phyloP scores from a whole-genome alignment of 2,329 filamentous ascomycete genomes.

The Fusarium sp. region DNA sequence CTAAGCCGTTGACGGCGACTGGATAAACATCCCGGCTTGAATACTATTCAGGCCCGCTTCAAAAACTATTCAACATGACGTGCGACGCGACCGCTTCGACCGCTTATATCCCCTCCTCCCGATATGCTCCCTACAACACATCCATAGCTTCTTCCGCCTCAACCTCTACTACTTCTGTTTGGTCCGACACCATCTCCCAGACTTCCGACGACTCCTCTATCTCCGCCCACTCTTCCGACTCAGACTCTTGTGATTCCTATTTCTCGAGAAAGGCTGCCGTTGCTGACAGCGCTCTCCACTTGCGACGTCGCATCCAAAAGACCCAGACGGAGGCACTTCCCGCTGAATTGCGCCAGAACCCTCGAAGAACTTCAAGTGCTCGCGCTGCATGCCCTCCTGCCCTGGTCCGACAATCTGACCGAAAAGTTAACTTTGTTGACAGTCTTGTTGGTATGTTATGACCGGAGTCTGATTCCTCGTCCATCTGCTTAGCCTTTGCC shows the following conservation, averaged over 20 bases:
- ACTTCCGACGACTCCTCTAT: conserved; percentile 76
- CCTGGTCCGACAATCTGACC: conserved; percentile 87
- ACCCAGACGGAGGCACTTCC: conserved; percentile 63
- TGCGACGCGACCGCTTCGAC: conserved; percentile 66
- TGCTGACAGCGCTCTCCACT: conserved; percentile 44
- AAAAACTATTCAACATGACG: conserved; percentile 68
- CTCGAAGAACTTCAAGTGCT: conserved; percentile 68
- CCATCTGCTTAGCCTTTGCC: conserved; percentile 52
- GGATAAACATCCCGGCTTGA: conserved; percentile 58
- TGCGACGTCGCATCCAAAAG: conserved; percentile 44
- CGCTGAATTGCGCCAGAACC: conserved; percentile 74
- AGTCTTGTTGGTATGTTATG: conserved; percentile 92
- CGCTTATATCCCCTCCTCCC: conserved; percentile 61
- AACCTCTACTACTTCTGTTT: conserved; percentile 81
- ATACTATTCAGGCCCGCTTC: conserved; percentile 48
- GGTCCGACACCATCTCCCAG: conserved; percentile 80
- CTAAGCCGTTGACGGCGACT: conserved; percentile 68
- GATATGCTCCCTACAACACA: conserved; percentile 74
- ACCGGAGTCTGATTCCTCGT: conserved; percentile 38
- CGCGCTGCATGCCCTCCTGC: conserved; percentile 76
- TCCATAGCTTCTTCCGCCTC: conserved; percentile 81
- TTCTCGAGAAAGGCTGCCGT: conserved; percentile 48
- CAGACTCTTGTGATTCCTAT: conserved; percentile 62
- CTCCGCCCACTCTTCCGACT: conserved; percentile 71
- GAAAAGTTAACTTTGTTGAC: conserved; percentile 95